phyloP scores from a whole-genome alignment of 257 asterid species.

The Primulina eburnea region DNA sequence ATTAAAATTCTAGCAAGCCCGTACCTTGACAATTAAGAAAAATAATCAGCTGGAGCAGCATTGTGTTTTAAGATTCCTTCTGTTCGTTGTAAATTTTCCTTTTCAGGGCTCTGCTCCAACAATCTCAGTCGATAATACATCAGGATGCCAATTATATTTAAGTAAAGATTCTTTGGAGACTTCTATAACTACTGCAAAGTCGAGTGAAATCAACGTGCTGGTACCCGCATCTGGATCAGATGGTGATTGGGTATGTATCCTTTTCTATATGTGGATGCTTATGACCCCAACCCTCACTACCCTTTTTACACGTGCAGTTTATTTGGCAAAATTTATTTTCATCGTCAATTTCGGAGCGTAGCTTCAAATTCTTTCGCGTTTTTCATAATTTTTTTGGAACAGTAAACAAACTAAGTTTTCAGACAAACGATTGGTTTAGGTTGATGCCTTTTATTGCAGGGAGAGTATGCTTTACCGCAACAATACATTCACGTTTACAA shows the following conservation, averaged over 20 bases:
- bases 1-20: not conserved
- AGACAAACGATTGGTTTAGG: not conserved
- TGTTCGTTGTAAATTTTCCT: constrained; percentile 23
- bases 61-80: not conserved
- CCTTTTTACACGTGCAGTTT: not conserved
- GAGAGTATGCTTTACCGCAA: constrained; percentile 87
- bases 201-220: constrained; percentile 84
- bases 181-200: constrained; percentile 89
- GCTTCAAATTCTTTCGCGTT: not conserved
- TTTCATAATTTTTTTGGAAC: not conserved
- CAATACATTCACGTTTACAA: constrained; percentile 71
- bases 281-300: not conserved
- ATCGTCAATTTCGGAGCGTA: not conserved
- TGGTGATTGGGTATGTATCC: constrained; percentile 85
- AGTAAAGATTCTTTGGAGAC: constrained; percentile 82
- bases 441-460: constrained; percentile 41
- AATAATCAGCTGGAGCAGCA: constrained; percentile 13
- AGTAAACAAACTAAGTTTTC: not conserved
- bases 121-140: constrained; percentile 84
- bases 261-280: constrained; percentile 5
- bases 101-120: constrained; percentile 91
- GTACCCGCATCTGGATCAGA: constrained; percentile 80
- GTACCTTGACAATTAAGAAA: not conserved
- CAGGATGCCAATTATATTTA: constrained; percentile 91
- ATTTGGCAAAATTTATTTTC: not conserved